These are phyloP conservation scores for Exsudoporus frostii DNA, from an alignment of 768 basidiomycete genomes.

Conservation along the genomic window DNA sequence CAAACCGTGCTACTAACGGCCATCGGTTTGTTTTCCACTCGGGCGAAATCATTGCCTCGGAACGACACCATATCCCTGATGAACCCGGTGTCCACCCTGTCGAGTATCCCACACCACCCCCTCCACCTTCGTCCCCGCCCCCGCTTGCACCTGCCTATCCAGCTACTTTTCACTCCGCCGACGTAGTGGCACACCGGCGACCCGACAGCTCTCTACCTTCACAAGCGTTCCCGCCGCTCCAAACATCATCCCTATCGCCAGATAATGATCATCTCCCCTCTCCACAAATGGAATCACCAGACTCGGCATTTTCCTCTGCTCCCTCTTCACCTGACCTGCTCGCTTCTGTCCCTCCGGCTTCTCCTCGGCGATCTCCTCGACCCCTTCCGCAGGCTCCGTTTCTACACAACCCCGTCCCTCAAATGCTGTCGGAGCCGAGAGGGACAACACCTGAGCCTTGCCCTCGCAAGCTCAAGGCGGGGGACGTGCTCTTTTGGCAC, in stretches of 20 bases:
- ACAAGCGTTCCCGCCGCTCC: constrained; percentile 24
- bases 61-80: constrained; percentile 59
- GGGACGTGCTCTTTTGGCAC: constrained; percentile 74
- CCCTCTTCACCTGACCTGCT: constrained; percentile 26
- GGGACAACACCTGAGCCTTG: constrained; percentile 19
- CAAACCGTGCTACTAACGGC: constrained; percentile 74
- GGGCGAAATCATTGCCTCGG: constrained; percentile 57
- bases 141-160: constrained; percentile 33
- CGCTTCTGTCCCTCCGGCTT: constrained; percentile 16
- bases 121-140: constrained; percentile 31
- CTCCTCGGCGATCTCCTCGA: constrained; percentile 24
- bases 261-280: constrained; percentile 22
- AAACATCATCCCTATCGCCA: constrained; percentile 13
- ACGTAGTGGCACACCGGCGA: constrained; percentile 26
- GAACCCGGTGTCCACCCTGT: constrained; percentile 61
- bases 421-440: constrained; percentile 12
- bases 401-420: constrained; percentile 7
- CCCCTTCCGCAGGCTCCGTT: constrained; percentile 14
- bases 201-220: constrained; percentile 4
- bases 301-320: constrained; percentile 19
- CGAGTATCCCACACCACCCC: constrained; percentile 34
- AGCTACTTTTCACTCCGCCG: constrained; percentile 20
- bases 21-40: constrained; percentile 88
- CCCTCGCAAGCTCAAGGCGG: constrained; percentile 45
- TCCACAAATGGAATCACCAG: constrained; percentile 23